phyloP scores from a whole-genome alignment of 441 rosid genomes.

The Corymbia calophylla region DNA sequence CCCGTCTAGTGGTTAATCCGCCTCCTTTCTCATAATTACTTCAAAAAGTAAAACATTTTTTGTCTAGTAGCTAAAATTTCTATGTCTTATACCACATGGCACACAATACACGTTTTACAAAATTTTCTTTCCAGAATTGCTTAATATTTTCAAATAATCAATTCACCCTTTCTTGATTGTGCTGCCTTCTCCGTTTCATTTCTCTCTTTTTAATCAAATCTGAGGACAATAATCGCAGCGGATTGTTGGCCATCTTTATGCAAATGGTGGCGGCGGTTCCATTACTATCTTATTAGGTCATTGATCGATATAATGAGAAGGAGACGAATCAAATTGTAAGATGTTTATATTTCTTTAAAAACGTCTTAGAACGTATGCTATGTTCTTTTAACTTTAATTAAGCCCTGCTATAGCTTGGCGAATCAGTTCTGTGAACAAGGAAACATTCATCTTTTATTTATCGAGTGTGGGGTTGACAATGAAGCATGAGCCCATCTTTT shows the following conservation, averaged over 20 bases:
- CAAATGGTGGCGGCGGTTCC: background rate
- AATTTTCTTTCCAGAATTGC: background rate
- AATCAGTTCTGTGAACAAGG: background rate
- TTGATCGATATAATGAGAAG: background rate
- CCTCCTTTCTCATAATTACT: background rate
- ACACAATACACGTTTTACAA: background rate
- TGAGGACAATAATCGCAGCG: background rate
- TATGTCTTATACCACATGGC: background rate
- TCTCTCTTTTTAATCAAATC: background rate
- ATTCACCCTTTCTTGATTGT: background rate
- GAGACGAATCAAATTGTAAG: background rate
- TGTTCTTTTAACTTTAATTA: background rate
- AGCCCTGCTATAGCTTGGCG: background rate
- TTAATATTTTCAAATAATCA: background rate
- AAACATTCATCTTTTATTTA: background rate
- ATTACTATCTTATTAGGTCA: accelerated
- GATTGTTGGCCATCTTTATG: background rate
- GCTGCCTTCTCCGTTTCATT: accelerated
- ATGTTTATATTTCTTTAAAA: background rate
- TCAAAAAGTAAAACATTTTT: background rate
- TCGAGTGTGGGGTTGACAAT: too few relatives aligned
- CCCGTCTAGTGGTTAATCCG: background rate
- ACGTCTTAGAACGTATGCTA: background rate
- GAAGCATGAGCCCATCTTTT: too few relatives aligned
- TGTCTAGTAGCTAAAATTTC: background rate